Base-by-base conservation (phyloP, 108 stramenopile species). In the Asterionellopsis glacialis region DNA sequence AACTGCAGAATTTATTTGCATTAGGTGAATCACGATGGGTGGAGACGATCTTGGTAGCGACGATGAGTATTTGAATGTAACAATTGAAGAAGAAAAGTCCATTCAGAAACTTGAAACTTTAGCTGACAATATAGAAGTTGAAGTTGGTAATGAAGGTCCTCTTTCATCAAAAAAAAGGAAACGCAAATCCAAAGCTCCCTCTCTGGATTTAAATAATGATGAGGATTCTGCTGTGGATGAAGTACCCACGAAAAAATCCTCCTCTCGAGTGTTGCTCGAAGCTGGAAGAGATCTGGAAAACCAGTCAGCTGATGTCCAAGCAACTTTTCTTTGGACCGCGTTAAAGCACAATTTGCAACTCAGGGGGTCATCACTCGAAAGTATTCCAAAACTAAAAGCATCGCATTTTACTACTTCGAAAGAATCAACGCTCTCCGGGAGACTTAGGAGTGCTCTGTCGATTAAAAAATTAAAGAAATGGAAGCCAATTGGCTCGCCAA, bases 1-100 rank as follows among this genome's bases (percentile, higher is more conserved):
- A 5, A 33, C 33, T 7, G 2, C 2, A 7, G 33, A 33, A 33
- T 33, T 7, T 33, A 5, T 33, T 33, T 33, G 7, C 7, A 33
- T 33, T 7, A 7, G 7, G 33, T 7, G 33, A 33, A 33, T 33
- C 7, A 48, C 2, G 19, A 88, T 86, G 84, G 90, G 90, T 26
- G 90, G 90, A 52, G 90, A 91, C 69, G 90, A 91, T 73, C 65
- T 91, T 16, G 82, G 73, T 56, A 82, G 83, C 51, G 90, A 90
- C 53, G 89, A 90, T 57, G 89, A 90, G 60, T 90, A 70, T 60
- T 59, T 84, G 61, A 58, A 62, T 45, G 75, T 62, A 2, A 57
- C 72, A 14, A 45, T 75, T 43, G 45, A 19, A 56, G 33, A 63
- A 26, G 61, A 70, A 14, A 53, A 68, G 39, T 49, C 45, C 33